A percentile compares a stretch with the other conserved stretches of the same genome.
These are phyloP conservation scores for Bryoglossum gracile DNA, from an alignment of 495 filamentous ascomycete genomes.

Conservation along the genomic window DNA sequence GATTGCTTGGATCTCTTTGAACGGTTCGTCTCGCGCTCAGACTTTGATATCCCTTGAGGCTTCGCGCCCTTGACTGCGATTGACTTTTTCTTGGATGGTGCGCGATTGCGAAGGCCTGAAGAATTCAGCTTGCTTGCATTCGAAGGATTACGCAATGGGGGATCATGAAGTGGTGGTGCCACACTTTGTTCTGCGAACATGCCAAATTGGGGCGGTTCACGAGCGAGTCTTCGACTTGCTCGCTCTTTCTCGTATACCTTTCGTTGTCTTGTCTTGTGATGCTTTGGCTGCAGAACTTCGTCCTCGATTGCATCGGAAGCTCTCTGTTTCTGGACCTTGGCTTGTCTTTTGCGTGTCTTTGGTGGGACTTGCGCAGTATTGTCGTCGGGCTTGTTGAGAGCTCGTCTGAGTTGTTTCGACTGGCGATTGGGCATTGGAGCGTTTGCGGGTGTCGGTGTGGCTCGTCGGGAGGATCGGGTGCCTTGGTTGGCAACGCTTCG, in stretches of 20 bases:
- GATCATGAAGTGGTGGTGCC: background rate
- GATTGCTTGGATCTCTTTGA: constrained; percentile 8
- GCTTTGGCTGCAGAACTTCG: background rate
- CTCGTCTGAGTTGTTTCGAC: background rate
- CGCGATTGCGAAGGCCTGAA: background rate
- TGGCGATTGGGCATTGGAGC: background rate
- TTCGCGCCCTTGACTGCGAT: no score
- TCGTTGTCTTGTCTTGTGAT: background rate
- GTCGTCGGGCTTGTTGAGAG: background rate
- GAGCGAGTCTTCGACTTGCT: constrained; percentile 6
- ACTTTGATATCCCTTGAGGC: constrained; percentile 13
- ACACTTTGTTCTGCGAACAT: constrained; percentile 3
- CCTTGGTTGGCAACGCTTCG: background rate
- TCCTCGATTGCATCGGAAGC: background rate
- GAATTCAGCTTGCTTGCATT: background rate
- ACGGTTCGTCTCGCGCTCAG: constrained; percentile 3
- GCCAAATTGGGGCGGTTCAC: constrained; percentile 6
- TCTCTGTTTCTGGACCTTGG: background rate
- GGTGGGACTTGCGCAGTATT: background rate
- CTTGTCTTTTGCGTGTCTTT: background rate
- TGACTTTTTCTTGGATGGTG: constrained; percentile 1
- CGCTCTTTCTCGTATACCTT: background rate
- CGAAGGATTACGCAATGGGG: background rate
- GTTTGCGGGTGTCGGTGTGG: background rate
- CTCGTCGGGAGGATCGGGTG: background rate